Conservation (phyloP, 2,329 filamentous ascomycete genomes). For the Cyanodermella asteris region DNA sequence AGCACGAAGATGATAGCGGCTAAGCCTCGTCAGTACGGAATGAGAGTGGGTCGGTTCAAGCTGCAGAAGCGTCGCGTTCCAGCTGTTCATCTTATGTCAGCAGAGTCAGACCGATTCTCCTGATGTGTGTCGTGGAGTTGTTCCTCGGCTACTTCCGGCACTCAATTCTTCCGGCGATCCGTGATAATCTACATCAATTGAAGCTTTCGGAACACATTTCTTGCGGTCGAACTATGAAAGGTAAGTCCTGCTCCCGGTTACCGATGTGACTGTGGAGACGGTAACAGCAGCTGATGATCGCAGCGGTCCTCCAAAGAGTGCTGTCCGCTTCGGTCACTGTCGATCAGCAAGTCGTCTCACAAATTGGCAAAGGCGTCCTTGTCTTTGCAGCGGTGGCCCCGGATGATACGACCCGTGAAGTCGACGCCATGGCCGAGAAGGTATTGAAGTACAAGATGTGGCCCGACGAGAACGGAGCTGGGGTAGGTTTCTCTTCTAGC, state of each 20-base stretch:
- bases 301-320: slow-evolving; percentile 82
- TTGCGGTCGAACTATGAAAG: slow-evolving; percentile 11
- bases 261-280: background rate
- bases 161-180: too few relatives aligned
- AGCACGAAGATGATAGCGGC: too few relatives aligned
- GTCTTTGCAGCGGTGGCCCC: slow-evolving; percentile 83
- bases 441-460: slow-evolving; percentile 78
- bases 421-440: slow-evolving; percentile 61
- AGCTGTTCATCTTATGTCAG: too few relatives aligned
- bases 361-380: slow-evolving; percentile 72
- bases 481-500: slow-evolving; percentile 24
- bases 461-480: slow-evolving; percentile 55
- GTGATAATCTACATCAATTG: too few relatives aligned
- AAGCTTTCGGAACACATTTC: background rate
- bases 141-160: too few relatives aligned
- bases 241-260: slow-evolving; percentile 2
- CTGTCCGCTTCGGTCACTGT: slow-evolving; percentile 91
- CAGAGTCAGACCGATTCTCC: too few relatives aligned
- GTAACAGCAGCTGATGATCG: too few relatives aligned
- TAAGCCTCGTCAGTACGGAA: too few relatives aligned
- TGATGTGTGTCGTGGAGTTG: too few relatives aligned
- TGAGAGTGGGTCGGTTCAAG: too few relatives aligned
- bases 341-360: slow-evolving; percentile 71
- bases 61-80: too few relatives aligned
- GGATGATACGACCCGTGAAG: slow-evolving; percentile 75